Conservation (phyloP, 75 land plant genomes). For the Cryptomeria japonica region DNA sequence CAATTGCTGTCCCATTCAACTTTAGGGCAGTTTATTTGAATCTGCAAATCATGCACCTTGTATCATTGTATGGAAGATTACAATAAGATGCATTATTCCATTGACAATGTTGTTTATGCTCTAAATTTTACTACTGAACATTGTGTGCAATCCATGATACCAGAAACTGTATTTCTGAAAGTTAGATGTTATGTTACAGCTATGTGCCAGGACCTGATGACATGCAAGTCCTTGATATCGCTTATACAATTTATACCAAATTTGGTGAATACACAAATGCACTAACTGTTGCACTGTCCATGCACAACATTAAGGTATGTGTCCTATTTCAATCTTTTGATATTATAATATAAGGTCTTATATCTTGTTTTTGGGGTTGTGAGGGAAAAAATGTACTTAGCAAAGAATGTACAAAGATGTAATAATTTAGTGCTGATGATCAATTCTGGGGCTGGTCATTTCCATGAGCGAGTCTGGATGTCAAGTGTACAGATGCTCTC, state of each 20-base stretch:
- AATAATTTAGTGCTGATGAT: not conserved
- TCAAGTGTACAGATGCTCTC: not conserved
- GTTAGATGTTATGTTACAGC: conserved; percentile 45
- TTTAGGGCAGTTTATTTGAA: not conserved
- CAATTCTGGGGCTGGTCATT: not conserved
- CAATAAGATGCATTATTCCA: not conserved
- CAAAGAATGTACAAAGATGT: not conserved
- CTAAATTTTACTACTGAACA: not conserved
- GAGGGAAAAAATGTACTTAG: not conserved
- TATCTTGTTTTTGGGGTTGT: not conserved
- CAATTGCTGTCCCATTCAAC: not conserved
- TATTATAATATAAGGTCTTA: not conserved
- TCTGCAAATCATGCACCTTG: not conserved
- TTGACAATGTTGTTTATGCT: not conserved
- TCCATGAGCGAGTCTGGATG: not conserved
- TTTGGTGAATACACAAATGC: conserved; percentile 92
- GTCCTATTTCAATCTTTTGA: not conserved
- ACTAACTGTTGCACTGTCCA: conserved; percentile 84
- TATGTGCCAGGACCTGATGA: conserved; percentile 98
- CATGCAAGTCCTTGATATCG: conserved; percentile 81
- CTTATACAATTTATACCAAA: conserved; percentile 81
- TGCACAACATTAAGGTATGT: conserved; percentile 82
- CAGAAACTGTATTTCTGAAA: conserved; percentile 5
- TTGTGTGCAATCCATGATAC: not conserved
- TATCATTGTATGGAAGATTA: not conserved